A percentile compares a stretch with the other conserved stretches of the same genome.
Conservation (phyloP, 495 filamentous ascomycete genomes). For the Neurospora sp. region DNA sequence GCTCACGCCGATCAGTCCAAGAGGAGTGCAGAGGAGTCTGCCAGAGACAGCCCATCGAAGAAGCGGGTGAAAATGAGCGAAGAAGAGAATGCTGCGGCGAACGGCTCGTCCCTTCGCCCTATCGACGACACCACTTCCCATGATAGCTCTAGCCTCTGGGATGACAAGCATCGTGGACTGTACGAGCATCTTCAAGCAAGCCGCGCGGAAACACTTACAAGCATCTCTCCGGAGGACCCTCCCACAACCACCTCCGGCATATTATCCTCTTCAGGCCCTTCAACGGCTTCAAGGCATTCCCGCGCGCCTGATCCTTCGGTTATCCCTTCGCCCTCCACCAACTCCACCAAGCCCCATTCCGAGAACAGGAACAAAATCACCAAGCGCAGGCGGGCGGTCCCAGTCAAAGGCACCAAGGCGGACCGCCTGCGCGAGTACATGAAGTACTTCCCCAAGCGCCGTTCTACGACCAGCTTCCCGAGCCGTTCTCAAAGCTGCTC, state of each 20-base stretch:
- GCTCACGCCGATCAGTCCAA: background rate
- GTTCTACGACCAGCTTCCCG: fast-evolving
- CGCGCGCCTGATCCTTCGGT: background rate
- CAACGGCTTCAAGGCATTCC: fast-evolving
- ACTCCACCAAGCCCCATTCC: fast-evolving
- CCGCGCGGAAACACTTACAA: too few species aligned
- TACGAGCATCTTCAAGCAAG: too few species aligned
- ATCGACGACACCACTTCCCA: background rate
- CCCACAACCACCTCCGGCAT: background rate
- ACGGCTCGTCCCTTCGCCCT: background rate
- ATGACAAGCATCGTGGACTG: too few species aligned
- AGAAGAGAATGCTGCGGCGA: background rate
- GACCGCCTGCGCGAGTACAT: background rate
- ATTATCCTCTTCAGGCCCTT: background rate
- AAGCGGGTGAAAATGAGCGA: background rate
- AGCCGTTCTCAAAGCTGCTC: background rate
- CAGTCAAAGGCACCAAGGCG: background rate
- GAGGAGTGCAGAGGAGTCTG: background rate
- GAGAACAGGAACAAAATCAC: background rate
- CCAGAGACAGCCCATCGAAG: background rate
- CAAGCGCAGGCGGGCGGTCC: background rate
- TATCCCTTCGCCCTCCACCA: background rate
- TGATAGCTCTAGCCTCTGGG: too few species aligned
- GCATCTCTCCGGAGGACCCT: background rate
- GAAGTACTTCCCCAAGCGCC: background rate